A percentile compares a stretch with the other conserved stretches of the same genome.
Conservation (phyloP, 2,329 filamentous ascomycete genomes). For the Apiospora koreana region DNA sequence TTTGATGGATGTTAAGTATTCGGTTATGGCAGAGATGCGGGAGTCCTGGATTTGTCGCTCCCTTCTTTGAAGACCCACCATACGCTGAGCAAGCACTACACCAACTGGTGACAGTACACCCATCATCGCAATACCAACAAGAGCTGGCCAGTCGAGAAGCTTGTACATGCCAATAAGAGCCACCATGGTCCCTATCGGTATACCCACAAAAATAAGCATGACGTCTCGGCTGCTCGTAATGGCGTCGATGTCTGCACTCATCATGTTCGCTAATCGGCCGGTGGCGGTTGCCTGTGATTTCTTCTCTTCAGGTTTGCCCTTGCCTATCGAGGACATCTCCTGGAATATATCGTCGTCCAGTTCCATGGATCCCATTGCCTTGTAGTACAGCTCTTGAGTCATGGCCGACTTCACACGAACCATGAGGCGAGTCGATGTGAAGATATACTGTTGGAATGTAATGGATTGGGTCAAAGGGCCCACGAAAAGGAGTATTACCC, state of each 20-base stretch:
- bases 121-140: slow-evolving; percentile 53
- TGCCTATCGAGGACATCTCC: slow-evolving; percentile 28
- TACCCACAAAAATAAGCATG: slow-evolving; percentile 45
- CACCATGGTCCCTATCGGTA: slow-evolving; percentile 48
- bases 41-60: slow-evolving; percentile 57
- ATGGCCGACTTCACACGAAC: slow-evolving; percentile 58
- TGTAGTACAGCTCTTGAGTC: slow-evolving; percentile 59
- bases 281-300: slow-evolving; percentile 44
- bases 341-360: slow-evolving; percentile 55
- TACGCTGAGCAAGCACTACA: slow-evolving; percentile 47
- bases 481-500: slow-evolving; percentile 54
- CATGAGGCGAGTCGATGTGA: slow-evolving; percentile 56
- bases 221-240: slow-evolving; percentile 54
- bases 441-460: slow-evolving; percentile 58
- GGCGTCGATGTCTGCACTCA: slow-evolving; percentile 60
- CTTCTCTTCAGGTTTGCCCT: slow-evolving; percentile 27
- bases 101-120: slow-evolving; percentile 51
- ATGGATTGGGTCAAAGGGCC: slow-evolving; percentile 52
- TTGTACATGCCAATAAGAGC: slow-evolving; percentile 54
- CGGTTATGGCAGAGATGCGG: slow-evolving; percentile 58
- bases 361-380: slow-evolving; percentile 56
- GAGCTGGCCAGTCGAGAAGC: slow-evolving; percentile 56
- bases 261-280: slow-evolving; percentile 55
- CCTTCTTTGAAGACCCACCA: slow-evolving; percentile 51
- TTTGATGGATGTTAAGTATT: slow-evolving; percentile 58